Evolutionary conservation across 2,329 filamentous ascomycete genomes (phyloP), one percentile per base, ranked within the genome.

Genomic region (Microcyclospora pomicola): DNA sequence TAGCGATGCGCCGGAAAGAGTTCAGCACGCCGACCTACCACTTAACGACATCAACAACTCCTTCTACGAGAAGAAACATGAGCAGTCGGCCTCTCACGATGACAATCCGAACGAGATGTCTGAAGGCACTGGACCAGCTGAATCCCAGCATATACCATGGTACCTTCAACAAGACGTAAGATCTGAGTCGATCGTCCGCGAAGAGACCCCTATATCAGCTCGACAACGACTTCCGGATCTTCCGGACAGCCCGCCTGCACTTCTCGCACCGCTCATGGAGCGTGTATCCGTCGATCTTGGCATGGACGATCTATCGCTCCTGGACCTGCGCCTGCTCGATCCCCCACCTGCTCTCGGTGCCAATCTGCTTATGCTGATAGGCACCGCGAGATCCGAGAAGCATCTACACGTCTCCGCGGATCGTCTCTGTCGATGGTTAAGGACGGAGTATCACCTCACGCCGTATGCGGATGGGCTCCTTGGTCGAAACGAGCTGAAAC

Each of bases 361-460:
- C 2, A 87, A 88, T 51, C 70, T 95, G 19, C 71, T 98, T 38
- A 96, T 96, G 91, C 63, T 98, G 24, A 76, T 98, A 46, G 86
- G 82, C 31, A 94, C 86, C 7, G 84, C 88, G 11, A 80, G 91
- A 41, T 92, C 84, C 51, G 84, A 95, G 59, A 86, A 88, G 37
- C 91, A 98, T 63, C 67, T 98, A 28, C 88, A 94, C 54, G 80
- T 94, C 15, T 84, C 84, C 1, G 85, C 87, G 0, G 86, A 93
- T 54, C 76, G 85, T n/a, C 72, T 94, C 16, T 84, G 87, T 46
- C 75, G 88, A 41, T 95, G 84, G 81, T 64, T 95, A 33, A 72
- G 86, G 37, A 77, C 72, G 31, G 73, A 76, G 10, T 75, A 84
- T 59, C 76, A 77, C 38, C 64, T 96, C 29, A 65, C 71, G 2